Base-by-base conservation (phyloP, 352 stramenopile genomes). In the Peronospora destructor region DNA sequence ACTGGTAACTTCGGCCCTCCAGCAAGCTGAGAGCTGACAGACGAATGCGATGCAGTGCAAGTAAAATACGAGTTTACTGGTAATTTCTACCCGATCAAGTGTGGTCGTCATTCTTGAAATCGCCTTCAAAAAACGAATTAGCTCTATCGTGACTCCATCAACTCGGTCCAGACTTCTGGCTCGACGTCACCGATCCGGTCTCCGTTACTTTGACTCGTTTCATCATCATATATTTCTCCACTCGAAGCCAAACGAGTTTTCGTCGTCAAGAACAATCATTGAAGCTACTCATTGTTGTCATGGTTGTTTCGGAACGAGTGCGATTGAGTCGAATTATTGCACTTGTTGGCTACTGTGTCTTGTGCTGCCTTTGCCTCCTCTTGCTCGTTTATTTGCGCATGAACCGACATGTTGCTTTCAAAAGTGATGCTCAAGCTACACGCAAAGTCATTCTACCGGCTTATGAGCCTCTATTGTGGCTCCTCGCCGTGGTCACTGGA, bases 381-480 rank as follows among this genome's bases (percentile, higher is more conserved):
- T 51, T 82, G 53, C 49, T 80, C 19, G 14, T 32, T 1, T 80
- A 84, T 45, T 44, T 85, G 38, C 71, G 69, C 3, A 49, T 63
- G 44, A 71, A 72, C 5, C 65, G 70, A 23, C 51, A 53, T 26
- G 64, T 58, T 7, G 70, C 70, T 14, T 76, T 80, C 41, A 65
- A 61, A 44, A 71, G 73, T 3, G 53, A 76, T 39, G 52, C 40
- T 33, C 45, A 59, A 35, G 71, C 73, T 10, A 50, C 68, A 0
- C 61, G 61, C 12, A 77, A 82, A 59, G 56, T 82, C 10, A 69
- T 85, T 25, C 33, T 85, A 5, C 74, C 74, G 11, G 67, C 72
- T 6, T 85, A 79, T 30, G 74, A 85, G 33, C 70, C 72, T 3
- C 38, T 85, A 11, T 55, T 85, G 4, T 80, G 68, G 67, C 66